Evolutionary conservation across 2,329 filamentous ascomycete species (phyloP).

Genomic region (Ascochyta viciae-villosae): DNA sequence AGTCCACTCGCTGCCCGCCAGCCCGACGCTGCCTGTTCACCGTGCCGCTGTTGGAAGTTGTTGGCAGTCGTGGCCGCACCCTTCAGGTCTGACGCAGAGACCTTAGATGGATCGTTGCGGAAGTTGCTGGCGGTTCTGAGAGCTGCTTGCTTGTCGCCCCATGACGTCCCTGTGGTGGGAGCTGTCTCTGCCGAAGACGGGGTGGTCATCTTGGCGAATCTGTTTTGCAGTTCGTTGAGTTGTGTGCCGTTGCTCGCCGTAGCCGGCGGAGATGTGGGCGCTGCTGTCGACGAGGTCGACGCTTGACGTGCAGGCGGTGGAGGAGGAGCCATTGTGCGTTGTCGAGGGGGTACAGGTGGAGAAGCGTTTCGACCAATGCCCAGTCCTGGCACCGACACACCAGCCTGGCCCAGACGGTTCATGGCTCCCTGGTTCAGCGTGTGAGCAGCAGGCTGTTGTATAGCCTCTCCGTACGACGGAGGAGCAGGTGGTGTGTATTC

Average conservation of each 20-base stretch:
- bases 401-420: slow-evolving; percentile 72
- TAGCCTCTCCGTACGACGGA: slow-evolving; percentile 57
- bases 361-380: slow-evolving; percentile 67
- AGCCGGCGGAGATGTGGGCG: slow-evolving; percentile 31
- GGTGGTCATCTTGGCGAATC: slow-evolving; percentile 60
- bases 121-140: slow-evolving; percentile 66
- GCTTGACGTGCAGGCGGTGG: slow-evolving; percentile 37
- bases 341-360: slow-evolving; percentile 48
- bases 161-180: slow-evolving; percentile 63
- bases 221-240: slow-evolving; percentile 71
- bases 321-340: slow-evolving; percentile 31
- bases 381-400: slow-evolving; percentile 78
- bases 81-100: slow-evolving; percentile 65
- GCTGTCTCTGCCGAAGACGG: slow-evolving; percentile 38
- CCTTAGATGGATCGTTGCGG: slow-evolving; percentile 66
- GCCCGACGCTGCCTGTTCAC: slow-evolving; percentile 70
- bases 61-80: slow-evolving; percentile 67
- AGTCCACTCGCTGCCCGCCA: slow-evolving; percentile 63
- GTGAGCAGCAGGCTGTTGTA: slow-evolving; percentile 39
- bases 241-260: slow-evolving; percentile 50
- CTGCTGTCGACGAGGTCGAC: slow-evolving; percentile 27
- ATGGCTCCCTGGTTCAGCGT: slow-evolving; percentile 67
- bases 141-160: slow-evolving; percentile 68
- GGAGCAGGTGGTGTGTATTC: slow-evolving; percentile 55
- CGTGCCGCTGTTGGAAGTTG: slow-evolving; percentile 74